These are phyloP conservation scores for Xylaria sp. DNA, from an alignment of 2,329 filamentous ascomycete genomes.

Conservation along the genomic window DNA sequence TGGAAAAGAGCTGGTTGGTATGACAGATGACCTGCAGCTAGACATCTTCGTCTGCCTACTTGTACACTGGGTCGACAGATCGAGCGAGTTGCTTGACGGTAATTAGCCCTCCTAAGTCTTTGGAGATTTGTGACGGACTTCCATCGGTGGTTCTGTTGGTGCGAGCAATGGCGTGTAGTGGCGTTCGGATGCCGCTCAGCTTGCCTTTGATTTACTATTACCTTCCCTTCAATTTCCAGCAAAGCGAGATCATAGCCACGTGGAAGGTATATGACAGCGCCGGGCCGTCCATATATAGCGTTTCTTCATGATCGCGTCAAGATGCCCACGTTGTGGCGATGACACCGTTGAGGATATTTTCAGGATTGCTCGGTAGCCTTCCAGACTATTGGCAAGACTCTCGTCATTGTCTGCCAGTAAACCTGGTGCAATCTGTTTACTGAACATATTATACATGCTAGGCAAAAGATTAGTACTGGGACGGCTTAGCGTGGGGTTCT, in stretches of 20 bases:
- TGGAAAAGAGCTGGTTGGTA: conserved; percentile 3
- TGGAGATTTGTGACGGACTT: conserved; percentile 11
- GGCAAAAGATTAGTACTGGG: not conserved
- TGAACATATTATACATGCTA: conserved; percentile 14
- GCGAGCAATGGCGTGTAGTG: not conserved
- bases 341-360: conserved; percentile 12
- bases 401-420: conserved; percentile 6
- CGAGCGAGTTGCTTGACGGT: conserved; percentile 10
- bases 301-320: conserved; percentile 6
- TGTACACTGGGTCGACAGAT: not conserved
- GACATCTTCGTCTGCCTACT: not conserved
- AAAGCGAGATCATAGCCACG: conserved; percentile 8
- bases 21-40: conserved; percentile 8
- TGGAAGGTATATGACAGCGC: conserved; percentile 5
- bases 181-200: conserved; percentile 2
- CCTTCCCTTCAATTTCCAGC: not conserved
- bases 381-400: not conserved
- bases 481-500: conserved; percentile 9
- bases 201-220: not conserved
- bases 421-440: conserved; percentile 22
- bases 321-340: conserved; percentile 13
- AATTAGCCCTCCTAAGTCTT: not conserved
- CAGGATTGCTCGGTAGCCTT: not conserved
- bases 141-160: not conserved
- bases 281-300: not conserved